Conservation (phyloP, 163 green algal species). For the Chlorella variabilis region DNA sequence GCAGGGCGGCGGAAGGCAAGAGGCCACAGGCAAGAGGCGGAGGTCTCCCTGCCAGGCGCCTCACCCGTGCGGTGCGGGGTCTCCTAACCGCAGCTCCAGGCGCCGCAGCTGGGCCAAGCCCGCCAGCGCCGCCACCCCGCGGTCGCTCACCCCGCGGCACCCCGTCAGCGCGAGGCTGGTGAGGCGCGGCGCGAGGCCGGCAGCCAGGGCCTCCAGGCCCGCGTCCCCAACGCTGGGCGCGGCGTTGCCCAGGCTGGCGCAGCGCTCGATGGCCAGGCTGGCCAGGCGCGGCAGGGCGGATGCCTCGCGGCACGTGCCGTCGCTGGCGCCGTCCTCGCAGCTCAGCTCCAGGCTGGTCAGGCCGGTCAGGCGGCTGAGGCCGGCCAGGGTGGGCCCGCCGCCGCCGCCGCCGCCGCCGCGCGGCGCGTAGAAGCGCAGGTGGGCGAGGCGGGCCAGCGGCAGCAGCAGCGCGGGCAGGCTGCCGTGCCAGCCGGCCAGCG, state of each 20-base stretch:
- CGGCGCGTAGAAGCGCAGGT: not conserved
- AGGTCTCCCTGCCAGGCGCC: too few relatives aligned
- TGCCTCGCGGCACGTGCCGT: not conserved
- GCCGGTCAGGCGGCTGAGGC: not conserved
- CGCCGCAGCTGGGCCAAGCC: not conserved
- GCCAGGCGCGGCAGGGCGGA: constrained; percentile 17
- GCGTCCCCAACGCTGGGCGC: not conserved
- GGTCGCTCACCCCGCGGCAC: not conserved
- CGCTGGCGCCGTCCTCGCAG: not conserved
- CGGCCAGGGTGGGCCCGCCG: not conserved
- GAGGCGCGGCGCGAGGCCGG: not conserved
- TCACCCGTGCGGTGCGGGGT: not conserved
- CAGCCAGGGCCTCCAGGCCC: not conserved
- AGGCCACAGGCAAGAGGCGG: too few relatives aligned
- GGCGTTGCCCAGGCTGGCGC: not conserved
- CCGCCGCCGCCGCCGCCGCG: not conserved
- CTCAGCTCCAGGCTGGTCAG: not conserved
- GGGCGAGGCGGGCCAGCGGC: not conserved
- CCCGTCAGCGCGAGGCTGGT: constrained; percentile 17
- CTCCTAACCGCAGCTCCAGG: constrained; percentile 7
- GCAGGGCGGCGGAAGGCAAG: too few relatives aligned
- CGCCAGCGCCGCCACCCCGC: not conserved
- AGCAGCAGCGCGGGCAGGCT: constrained; percentile 9
- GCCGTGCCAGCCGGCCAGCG: not conserved
- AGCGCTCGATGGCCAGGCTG: constrained; percentile 18